Evolutionary conservation across 441 rosid species (phyloP), one percentile per base, ranked within the genome.

Genomic region (Daphne laureola): DNA sequence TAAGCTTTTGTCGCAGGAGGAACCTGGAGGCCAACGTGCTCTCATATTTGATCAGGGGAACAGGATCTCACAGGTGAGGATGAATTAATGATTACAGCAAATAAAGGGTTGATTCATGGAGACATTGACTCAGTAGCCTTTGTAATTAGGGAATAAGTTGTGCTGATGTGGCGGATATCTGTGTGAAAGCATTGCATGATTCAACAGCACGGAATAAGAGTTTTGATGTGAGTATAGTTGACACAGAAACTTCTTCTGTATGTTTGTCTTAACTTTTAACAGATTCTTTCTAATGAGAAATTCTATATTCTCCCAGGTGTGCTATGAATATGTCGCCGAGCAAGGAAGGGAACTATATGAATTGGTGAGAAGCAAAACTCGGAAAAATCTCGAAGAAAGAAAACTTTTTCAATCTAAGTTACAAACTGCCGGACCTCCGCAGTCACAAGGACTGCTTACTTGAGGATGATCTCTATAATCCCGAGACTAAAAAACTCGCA

Each of bases 1-100:
- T 31, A 31, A 31, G 41, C 23, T 26, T 63, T 58, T 63, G 47
- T 59, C 46, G 55, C 86, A 92, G 98, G 98, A 86, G 75, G 97
- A 86, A 70, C 98, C 97, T 13, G 96, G 97, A 2, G 98, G 98
- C 15, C 98, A 92, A 68, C 89, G 91, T 44, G 96, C 98, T 49
- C 91, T 92, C 51, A 80, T 93, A 73, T 93, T 89, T 61, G 95
- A 93, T 65, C 95, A 83, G 77, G 97, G 97, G 71, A 89, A 89
- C 76, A 78, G 93, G 80, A 87, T 89, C 59, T 78, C 89, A 47
- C 89, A 89, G 92, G 97, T 89, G 35, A 62, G 50, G 54, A 67
- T 43, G 46, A 9, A 41, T 17, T 13, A 48, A 18, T 51, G 38
- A 31, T 31, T 31, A 31, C 38, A 31, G 38, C 38, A 4, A 31